Evolutionary conservation across 2,329 filamentous ascomycete genomes (phyloP).

Genomic region (Fusarium kyushuense): DNA sequence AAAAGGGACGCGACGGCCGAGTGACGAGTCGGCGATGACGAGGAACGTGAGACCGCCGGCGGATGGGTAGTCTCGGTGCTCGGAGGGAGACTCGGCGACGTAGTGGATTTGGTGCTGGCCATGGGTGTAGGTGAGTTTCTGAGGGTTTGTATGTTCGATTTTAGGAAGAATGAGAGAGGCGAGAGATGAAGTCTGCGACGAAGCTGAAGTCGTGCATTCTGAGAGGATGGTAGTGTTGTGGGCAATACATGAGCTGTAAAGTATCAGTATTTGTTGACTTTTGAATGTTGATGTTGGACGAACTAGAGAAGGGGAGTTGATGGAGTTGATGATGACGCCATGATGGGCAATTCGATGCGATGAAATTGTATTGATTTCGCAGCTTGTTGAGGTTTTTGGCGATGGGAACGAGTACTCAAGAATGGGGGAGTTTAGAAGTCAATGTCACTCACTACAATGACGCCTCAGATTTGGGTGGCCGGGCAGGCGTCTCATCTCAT

Average conservation of each 20-base stretch:
- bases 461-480: conserved; percentile 21
- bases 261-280: conserved; percentile 10
- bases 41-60: conserved; percentile 91
- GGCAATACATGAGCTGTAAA: conserved; percentile 86
- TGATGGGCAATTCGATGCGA: conserved; percentile 49
- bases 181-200: conserved; percentile 85
- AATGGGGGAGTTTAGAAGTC: not conserved
- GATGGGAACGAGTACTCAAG: not conserved
- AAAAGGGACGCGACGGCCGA: conserved; percentile 91
- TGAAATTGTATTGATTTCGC: not conserved
- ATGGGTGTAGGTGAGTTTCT: conserved; percentile 96
- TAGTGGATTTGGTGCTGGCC: conserved; percentile 95
- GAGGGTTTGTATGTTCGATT: conserved; percentile 81
- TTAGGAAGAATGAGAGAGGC: conserved; percentile 96
- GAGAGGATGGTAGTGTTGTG: conserved; percentile 92
- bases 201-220: conserved; percentile 90
- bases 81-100: conserved; percentile 84
- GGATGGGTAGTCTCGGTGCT: conserved; percentile 67
- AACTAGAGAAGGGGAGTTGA: conserved; percentile 81
- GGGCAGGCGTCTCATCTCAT: conserved; percentile 33
- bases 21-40: conserved; percentile 82
- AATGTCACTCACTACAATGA: conserved; percentile 39
- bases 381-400: not conserved
- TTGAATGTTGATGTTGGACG: conserved; percentile 48
- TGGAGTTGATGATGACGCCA: conserved; percentile 78